Base-by-base conservation (phyloP, 805 yeast species). In the Saturnispora gosingensis region DNA sequence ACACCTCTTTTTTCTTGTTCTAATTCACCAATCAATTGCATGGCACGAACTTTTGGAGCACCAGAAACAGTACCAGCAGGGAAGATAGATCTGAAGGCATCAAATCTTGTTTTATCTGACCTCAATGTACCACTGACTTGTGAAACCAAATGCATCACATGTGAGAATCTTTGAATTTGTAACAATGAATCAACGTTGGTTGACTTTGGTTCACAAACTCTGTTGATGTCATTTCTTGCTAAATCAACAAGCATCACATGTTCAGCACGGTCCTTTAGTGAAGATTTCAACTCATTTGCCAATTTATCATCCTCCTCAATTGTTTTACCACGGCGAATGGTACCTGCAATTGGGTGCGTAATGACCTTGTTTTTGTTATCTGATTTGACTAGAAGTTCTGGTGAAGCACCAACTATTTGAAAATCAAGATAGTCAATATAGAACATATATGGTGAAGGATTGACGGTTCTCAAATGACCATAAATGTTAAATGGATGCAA, bases 21-120 rank as follows among this genome's bases (percentile, higher is more conserved):
- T 46, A 91, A 71, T 65, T 88, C 95, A 36, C 86, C 85, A 60
- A 93, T 88, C 43, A 93, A 73, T 68, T 90, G 95, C 98, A 93
- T 93, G 9, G 99, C 99, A 61, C 80, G 81, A 42, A 93, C 95
- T 69, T 93, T 93, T 51, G 99, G 99, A 2, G 99, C 98, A 39
- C 99, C 99, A 51, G 95, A 83, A 11, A 91, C 98, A 1, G 99
- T 93, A 43, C 99, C 99, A 1, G 99, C 99, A 20, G 99, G 99
- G 81, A 93, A 93, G 51, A 93, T 88, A 3, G 97, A 89, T 66
- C 99, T 80, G 71, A 93, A 89, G 0, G 99, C 99, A 71, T 93
- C 99, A 64, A 93, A 93, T 57, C 98, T 76, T 11, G 91, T 83
- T 72, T 88, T 84, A 54, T 78, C 97, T 0, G 73, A 69, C 64